Evolutionary conservation across 1,284 basidiomycete genomes (phyloP), one percentile per base, ranked within the genome.

Genomic region (Ganoderma leucocontextum): DNA sequence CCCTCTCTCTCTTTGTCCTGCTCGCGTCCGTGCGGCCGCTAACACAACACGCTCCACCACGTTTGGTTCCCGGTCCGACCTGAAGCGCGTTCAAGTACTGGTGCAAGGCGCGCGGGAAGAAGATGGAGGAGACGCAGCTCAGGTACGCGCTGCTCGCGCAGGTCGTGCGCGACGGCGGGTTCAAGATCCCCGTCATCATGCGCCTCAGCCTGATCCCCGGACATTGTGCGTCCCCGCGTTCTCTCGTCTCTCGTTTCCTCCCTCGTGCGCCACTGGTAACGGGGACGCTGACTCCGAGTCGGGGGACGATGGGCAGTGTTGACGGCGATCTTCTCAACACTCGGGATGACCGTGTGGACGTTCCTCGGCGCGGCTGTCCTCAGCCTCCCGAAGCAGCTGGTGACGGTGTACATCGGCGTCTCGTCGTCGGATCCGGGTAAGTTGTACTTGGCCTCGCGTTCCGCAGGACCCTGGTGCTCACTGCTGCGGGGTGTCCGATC

Each of bases 171-270:
- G 90, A 93, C 36, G 94, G 94, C 22, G 94, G 94, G 0, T 92
- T 95, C 80, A 87, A 83, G 75, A 88, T 95, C 74, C 89, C 92
- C 0, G 83, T 94, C 38, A 84, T 92, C 47, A 90, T 89, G 10
- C 86, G 94, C 33, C 82, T 92, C 65, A 91, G 89, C 71, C 92
- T 91, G 17, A 93, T 95, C 62, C 94, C 94, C 0, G 92, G 92
- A n/a, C 90, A 91, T 73, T 89, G 89, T 89, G 75, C 52, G 87
- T 82, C 33, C 53, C 2, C 29, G 29, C 29, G 29, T 29, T 29
- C 29, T 29, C 29, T n/a, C n/a, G n/a, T n/a, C n/a, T n/a, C n/a
- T 29, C 29, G 1, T 2, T 29, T 29, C 29, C 29, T 29, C 29
- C 29, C 29, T 29, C 29, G 29, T 29, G n/a, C n/a, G n/a, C n/a